Conservation (phyloP, 1,284 basidiomycete genomes). For the Apiotrichum akiyoshidainum region DNA sequence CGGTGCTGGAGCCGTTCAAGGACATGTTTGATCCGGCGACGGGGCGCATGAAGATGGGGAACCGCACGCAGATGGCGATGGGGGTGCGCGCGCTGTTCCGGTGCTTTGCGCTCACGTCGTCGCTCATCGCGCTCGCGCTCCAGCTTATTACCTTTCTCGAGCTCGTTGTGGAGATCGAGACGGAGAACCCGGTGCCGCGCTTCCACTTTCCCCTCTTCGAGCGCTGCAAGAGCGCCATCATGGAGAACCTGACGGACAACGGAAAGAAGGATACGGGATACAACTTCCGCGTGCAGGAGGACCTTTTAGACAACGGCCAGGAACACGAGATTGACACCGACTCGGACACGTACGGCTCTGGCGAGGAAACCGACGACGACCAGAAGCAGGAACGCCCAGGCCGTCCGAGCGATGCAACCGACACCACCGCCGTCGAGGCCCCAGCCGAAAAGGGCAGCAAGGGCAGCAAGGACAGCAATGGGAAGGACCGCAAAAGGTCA, state of each 20-base stretch:
- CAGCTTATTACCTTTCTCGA: constrained; percentile 40
- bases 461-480: neutral
- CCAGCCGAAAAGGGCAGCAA: neutral
- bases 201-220: too few species aligned
- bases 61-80: too few species aligned
- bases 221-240: constrained; percentile 14
- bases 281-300: neutral
- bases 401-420: too few species aligned
- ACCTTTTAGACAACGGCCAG: neutral
- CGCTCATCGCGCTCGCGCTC: neutral
- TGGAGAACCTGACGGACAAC: constrained; percentile 41
- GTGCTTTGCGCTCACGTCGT: too few species aligned
- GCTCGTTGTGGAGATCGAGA: constrained; percentile 21
- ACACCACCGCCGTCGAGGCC: too few species aligned
- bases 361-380: neutral
- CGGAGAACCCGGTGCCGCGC: too few species aligned
- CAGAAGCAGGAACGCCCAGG: too few species aligned
- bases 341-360: neutral
- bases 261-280: constrained; percentile 26
- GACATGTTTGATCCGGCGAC: constrained; percentile 43
- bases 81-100: too few species aligned
- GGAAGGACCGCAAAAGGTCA: neutral
- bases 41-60: constrained; percentile 23
- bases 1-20: constrained; percentile 57
- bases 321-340: neutral